Conservation (phyloP, 441 rosid genomes). For the Dalechampia spathulata region DNA sequence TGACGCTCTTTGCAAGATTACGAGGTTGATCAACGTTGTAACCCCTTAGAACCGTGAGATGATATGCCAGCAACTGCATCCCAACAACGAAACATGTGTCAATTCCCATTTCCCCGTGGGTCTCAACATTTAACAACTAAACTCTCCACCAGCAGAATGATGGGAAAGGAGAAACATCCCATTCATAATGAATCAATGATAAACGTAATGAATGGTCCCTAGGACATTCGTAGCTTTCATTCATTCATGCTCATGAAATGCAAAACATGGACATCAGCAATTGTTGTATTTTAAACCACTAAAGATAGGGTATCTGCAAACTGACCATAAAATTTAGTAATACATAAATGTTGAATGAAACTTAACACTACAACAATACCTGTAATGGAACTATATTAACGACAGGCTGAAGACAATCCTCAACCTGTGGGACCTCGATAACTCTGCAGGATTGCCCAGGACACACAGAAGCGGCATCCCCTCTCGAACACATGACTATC, state of each 20-base stretch:
- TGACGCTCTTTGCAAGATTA: conserved; percentile 95
- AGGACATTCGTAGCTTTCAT: not conserved
- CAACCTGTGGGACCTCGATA: conserved; percentile 85
- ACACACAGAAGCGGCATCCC: conserved; percentile 68
- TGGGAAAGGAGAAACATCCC: not conserved
- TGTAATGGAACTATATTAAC: conserved; percentile 80
- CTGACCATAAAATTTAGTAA: too few relatives aligned
- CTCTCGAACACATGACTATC: conserved; percentile 70
- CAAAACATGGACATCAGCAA: not conserved
- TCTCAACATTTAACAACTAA: not conserved
- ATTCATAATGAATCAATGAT: not conserved
- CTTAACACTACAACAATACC: conserved; percentile 29
- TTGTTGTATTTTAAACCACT: not conserved
- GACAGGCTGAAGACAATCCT: conserved; percentile 96
- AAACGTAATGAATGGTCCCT: not conserved
- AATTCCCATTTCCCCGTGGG: too few relatives aligned
- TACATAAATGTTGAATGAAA: not conserved
- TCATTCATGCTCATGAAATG: too few relatives aligned
- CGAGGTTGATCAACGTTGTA: conserved; percentile 95
- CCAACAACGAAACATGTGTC: conserved; percentile 3
- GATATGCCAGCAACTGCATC: conserved; percentile 91
- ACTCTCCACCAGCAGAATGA: not conserved
- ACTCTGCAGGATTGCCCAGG: conserved; percentile 60
- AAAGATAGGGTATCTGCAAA: not conserved
- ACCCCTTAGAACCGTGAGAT: conserved; percentile 87